Base-by-base conservation (phyloP, 1,284 basidiomycete genomes). In the Heterobasidion parviporum region DNA sequence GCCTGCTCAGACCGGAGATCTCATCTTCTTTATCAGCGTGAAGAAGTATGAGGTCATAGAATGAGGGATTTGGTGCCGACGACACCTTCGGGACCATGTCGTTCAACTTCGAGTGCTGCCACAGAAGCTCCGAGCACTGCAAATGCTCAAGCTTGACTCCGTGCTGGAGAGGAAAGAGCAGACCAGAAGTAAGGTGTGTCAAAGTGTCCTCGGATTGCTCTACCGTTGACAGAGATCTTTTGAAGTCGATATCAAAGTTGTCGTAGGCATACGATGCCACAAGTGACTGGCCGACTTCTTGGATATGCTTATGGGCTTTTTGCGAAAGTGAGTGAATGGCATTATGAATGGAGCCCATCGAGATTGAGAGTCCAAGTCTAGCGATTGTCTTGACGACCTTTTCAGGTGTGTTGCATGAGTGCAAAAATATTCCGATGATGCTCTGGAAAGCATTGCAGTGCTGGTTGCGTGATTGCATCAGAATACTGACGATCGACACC, bases 231-330 rank as follows among this genome's bases (percentile, higher is more conserved):
- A 43, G 35, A 0, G 18, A 15, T 2, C 35, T 33, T 14, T 54
- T 34, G 12, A 54, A 43, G 8, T 41, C n/a, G 9, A 54, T 43
- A 14, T 54, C 52, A 18, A 54, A 54, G 33, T 54, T 54, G 15
- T 54, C 52, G 10, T 54, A 54, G 6, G 52, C 52, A 36, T 46
- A 35, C 14, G 20, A 20, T 14, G 44, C 52, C 6, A 35, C 12
- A 15, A 45, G 32, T 16, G 52, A 45, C 18, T 36, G 12, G 15
- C 52, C 44, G 8, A 54, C 32, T n/a, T 35, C 44, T 8, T n/a
- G 3, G 1, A 54, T 18, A 14, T 33, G 14, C 44, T 16, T 47
- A 16, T 8, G 6, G 10, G 26, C 38, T 35, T 54, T 26, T 8
- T 26, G 18, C 14, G 44, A 54, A 15, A 54, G 16, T n/a, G 44